Evolutionary conservation across 305 asterid species (phyloP), one percentile per base, ranked within the genome.

Genomic region (Solanum aculeatissimum): DNA sequence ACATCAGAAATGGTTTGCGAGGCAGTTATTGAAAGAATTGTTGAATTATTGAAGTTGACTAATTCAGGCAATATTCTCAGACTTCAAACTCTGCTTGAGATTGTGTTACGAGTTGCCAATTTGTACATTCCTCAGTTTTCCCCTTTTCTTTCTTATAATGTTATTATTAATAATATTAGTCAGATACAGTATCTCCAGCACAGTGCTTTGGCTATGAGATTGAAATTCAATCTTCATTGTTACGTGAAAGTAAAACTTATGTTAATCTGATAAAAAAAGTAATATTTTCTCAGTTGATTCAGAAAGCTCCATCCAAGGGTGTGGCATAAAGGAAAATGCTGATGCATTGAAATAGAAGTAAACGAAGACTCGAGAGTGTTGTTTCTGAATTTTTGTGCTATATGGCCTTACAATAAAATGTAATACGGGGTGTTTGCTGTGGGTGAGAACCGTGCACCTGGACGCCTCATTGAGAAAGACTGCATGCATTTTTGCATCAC

Each of bases 1-100:
- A 97, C 98, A 83, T 90, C 98, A 27, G 98, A 97, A 87, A 95
- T 97, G 99, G 95, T 97, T 83, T 90, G 96, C 57, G 98, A 95
- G 91, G 99, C 99, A 87, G 91, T 96, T 83, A 92, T 97, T 85
- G 99, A 95, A 91, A 93, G 99, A 89, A 92, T 97, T 77, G 97
- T 91, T 86, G 99, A 97, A 84, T 85, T 97, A 85, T 89, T 97
- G 88, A 97, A 91, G 92, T 85, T 94, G 91, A 92, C 98, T 78
- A 94, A 95, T 93, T 92, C 96, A 92, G 99, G 99, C 87, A 90
- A 90, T 92, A 85, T 85, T 88, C 86, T 84, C 74, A 25, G 80
- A 10, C 75, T 87, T 82, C 82, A 53, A n/a, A 53, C 54, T 60
- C 42, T 78, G 49, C 66, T n/a, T 51, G 69, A 32, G 63, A 53